Evolutionary conservation across 768 basidiomycete species (phyloP).

Genomic region (Leccinum fibrillosum): DNA sequence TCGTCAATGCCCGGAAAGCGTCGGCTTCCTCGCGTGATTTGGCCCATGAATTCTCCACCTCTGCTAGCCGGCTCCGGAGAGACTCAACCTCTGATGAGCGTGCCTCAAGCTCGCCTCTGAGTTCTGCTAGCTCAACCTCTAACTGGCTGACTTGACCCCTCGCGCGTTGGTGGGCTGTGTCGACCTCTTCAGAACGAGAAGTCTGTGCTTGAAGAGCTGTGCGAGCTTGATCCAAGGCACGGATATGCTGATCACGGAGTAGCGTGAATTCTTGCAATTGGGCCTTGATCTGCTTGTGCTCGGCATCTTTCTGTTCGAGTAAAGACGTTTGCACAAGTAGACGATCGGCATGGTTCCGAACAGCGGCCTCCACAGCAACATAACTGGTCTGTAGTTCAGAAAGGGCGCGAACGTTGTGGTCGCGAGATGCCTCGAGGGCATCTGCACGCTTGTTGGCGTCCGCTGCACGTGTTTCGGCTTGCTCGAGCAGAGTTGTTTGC

Average conservation of each 20-base stretch:
- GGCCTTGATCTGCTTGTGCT: constrained; percentile 57
- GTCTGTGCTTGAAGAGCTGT: constrained; percentile 73
- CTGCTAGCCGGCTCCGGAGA: constrained; percentile 59
- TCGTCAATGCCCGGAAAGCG: constrained; percentile 81
- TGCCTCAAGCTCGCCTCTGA: constrained; percentile 78
- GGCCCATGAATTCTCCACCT: constrained; percentile 88
- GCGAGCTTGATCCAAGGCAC: constrained; percentile 83
- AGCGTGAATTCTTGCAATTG: constrained; percentile 70
- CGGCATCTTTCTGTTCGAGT: constrained; percentile 76
- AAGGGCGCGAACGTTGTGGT: constrained; percentile 59
- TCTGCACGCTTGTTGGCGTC: constrained; percentile 79
- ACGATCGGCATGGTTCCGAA: constrained; percentile 76
- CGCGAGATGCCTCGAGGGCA: constrained; percentile 64
- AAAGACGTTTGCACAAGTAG: constrained; percentile 70
- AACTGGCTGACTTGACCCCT: constrained; percentile 66
- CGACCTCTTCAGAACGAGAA: constrained; percentile 74
- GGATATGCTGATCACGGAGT: constrained; percentile 81
- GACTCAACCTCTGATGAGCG: constrained; percentile 71
- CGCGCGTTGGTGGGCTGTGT: constrained; percentile 66
- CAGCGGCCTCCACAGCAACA: constrained; percentile 53
- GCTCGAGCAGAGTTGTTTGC: constrained; percentile 73
- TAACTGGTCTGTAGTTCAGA: constrained; percentile 67
- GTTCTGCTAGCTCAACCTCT: constrained; percentile 74
- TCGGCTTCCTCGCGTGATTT: constrained; percentile 94
- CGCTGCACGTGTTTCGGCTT: constrained; percentile 72